These are phyloP conservation scores for Phytophthora kernoviae DNA, from an alignment of 352 stramenopile species.

Conservation along the genomic window DNA sequence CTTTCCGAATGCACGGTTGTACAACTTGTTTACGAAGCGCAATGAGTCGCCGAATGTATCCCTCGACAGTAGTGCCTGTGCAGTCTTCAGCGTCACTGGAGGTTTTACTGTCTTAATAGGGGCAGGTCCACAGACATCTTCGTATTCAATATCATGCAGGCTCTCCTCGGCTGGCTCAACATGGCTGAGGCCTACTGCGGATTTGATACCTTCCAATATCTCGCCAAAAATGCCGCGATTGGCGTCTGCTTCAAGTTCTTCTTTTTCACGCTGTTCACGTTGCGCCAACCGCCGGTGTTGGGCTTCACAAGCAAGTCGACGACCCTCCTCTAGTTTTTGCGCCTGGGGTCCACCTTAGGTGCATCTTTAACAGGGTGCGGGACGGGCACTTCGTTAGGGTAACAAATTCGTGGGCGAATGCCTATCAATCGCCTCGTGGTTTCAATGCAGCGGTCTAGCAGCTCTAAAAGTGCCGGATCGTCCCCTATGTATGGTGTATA, in stretches of 20 bases:
- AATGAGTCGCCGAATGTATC: slow-evolving; percentile 94
- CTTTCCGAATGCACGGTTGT: slow-evolving; percentile 91
- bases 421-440: slow-evolving; percentile 52
- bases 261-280: slow-evolving; percentile 32
- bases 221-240: slow-evolving; percentile 18
- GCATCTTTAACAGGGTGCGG: slow-evolving; percentile 18
- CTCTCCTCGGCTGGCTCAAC: slow-evolving; percentile 51
- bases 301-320: slow-evolving; percentile 67
- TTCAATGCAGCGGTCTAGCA: slow-evolving; percentile 61
- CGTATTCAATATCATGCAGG: slow-evolving; percentile 71
- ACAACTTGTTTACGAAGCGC: slow-evolving; percentile 92
- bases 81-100: slow-evolving; percentile 24
- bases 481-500: slow-evolving; percentile 63
- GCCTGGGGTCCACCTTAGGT: slow-evolving; percentile 21
- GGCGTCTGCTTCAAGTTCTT: slow-evolving; percentile 17
- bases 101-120: slow-evolving; percentile 20
- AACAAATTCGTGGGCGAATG: slow-evolving; percentile 49
- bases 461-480: slow-evolving; percentile 57
- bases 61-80: slow-evolving; percentile 68
- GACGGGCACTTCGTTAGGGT: slow-evolving; percentile 51
- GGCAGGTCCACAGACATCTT: slow-evolving; percentile 56
- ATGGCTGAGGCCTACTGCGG: slow-evolving; percentile 38
- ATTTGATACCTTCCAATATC: slow-evolving; percentile 33
- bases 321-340: slow-evolving; percentile 62
- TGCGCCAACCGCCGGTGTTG: slow-evolving; percentile 56